Base-by-base conservation (phyloP, 306 rosid species). In the Senna siamea region DNA sequence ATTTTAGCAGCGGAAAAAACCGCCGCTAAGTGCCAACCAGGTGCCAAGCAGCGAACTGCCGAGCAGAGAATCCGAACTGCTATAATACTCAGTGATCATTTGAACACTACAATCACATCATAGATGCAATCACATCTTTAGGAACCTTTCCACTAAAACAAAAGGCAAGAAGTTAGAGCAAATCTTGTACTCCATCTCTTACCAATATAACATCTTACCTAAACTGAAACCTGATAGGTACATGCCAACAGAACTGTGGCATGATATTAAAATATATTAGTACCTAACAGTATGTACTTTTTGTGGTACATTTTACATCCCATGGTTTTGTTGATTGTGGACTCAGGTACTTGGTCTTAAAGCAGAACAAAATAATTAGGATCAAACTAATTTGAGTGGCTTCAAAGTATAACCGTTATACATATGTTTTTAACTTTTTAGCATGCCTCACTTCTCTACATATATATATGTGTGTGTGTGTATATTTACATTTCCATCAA, bases 361-460 rank as follows among this genome's bases (percentile, higher is more conserved):
- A 77, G 89, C 77, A 80, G 75, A 78, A 59, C 18, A 73, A 58
- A 79, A 67, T 66, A 41, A 41, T 4, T 28, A 51, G n/a, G 69
- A 78, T 79, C 85, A 81, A 85, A 51, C 20, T 17, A 63, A 53
- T 68, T 79, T 77, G 89, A 88, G 96, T 88, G 54, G 74, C 93
- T 90, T 88, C 37, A 53, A 88, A 86, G 91, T 43, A 78, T 77
- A 66, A 47, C 63, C 28, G 3, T 28, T 26, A 44, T 61, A 48
- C 75, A 41, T 43, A 18, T 53, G n/a, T 0, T 32, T 55, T 66
- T 76, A 58, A 22, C 5, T 32, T 37, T 1, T 37, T 37, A 5
- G 40, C 37, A 15, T 41, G 14, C 10, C 17, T 44, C 18, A 18
- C 55, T 28, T 73, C 67, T 79, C n/a, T n/a, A n/a, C n/a, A 75